phyloP scores from a whole-genome alignment of 2,329 filamentous ascomycete species.

The Colletotrichum lupini region DNA sequence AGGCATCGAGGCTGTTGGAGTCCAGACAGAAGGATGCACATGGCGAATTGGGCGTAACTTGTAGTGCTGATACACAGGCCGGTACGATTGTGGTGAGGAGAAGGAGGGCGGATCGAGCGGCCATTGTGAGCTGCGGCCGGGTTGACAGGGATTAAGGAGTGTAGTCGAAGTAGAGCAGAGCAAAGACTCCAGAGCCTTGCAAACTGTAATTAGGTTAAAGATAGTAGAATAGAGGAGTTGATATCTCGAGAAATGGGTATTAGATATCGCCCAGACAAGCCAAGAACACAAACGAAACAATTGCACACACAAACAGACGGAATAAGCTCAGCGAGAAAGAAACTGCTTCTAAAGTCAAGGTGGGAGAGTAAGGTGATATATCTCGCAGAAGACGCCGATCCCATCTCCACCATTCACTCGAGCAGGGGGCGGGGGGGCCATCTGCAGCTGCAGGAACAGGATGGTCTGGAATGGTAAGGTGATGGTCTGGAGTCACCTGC shows the following conservation, averaged over 20 bases:
- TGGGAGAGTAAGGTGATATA: slow-evolving; percentile 26
- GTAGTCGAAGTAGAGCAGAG: slow-evolving; percentile 12
- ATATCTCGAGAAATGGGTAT: slow-evolving; percentile 12
- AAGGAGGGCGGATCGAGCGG: slow-evolving; percentile 35
- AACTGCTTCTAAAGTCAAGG: not conserved
- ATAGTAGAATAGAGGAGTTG: not conserved
- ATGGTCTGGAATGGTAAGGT: slow-evolving; percentile 18
- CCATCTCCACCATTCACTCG: not conserved
- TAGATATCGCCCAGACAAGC: slow-evolving; percentile 14
- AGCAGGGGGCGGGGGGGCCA: not conserved
- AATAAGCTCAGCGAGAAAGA: slow-evolving; percentile 1
- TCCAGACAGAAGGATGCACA: slow-evolving; percentile 63
- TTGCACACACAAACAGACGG: not conserved
- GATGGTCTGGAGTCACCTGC: slow-evolving; percentile 21
- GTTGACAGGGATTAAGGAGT: not conserved
- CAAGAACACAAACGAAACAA: slow-evolving; percentile 5
- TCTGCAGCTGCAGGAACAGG: slow-evolving; percentile 25
- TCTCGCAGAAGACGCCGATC: not conserved
- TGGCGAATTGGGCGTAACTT: slow-evolving; percentile 65
- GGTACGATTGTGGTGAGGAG: slow-evolving; percentile 40
- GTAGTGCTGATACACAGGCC: slow-evolving; percentile 50
- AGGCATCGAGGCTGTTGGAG: slow-evolving; percentile 50
- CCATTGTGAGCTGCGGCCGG: slow-evolving; percentile 29
- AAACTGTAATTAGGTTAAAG: slow-evolving; percentile 14
- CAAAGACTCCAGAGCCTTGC: slow-evolving; percentile 28